Percentiles rank a stretch among this genome's conserved stretches.
These are phyloP conservation scores for Penicillium rolfsii DNA, from an alignment of 2,329 filamentous ascomycete genomes.

Conservation along the genomic window DNA sequence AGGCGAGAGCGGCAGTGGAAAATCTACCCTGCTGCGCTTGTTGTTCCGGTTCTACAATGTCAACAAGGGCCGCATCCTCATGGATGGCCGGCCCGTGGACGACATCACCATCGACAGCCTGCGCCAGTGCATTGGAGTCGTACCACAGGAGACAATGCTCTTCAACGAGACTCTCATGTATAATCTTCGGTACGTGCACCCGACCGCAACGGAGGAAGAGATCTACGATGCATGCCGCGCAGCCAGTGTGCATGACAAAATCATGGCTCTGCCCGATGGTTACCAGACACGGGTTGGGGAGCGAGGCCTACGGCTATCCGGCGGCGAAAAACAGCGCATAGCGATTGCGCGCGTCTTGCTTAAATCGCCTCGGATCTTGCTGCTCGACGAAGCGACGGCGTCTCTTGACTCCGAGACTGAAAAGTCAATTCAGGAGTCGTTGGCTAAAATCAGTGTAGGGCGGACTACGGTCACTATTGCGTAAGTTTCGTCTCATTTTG, in stretches of 20 bases:
- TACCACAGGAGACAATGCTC: constrained; percentile 65
- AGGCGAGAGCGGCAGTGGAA: constrained; percentile 59
- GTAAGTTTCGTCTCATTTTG: neutral
- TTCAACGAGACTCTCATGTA: constrained; percentile 68
- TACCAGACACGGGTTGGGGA: constrained; percentile 41
- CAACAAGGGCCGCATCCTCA: constrained; percentile 51
- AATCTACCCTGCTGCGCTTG: constrained; percentile 58
- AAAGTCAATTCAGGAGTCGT: constrained; percentile 26
- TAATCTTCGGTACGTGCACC: constrained; percentile 65
- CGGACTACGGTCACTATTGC: constrained; percentile 44
- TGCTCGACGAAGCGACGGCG: constrained; percentile 51
- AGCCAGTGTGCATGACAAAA: constrained; percentile 44
- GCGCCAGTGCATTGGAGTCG: constrained; percentile 62
- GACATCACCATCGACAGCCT: constrained; percentile 61
- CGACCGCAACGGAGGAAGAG: constrained; percentile 24
- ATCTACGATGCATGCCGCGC: constrained; percentile 39
- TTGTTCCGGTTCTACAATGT: constrained; percentile 60
- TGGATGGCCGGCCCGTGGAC: constrained; percentile 61
- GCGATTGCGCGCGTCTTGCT: constrained; percentile 50
- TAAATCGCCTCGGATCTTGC: constrained; percentile 43
- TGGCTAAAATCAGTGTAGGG: constrained; percentile 18
- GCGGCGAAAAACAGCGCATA: constrained; percentile 49
- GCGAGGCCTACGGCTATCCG: constrained; percentile 41
- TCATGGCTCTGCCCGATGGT: constrained; percentile 43
- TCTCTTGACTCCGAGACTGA: constrained; percentile 46